phyloP scores from a whole-genome alignment of 2,329 filamentous ascomycete species.

The Corinectria fuckeliana region DNA sequence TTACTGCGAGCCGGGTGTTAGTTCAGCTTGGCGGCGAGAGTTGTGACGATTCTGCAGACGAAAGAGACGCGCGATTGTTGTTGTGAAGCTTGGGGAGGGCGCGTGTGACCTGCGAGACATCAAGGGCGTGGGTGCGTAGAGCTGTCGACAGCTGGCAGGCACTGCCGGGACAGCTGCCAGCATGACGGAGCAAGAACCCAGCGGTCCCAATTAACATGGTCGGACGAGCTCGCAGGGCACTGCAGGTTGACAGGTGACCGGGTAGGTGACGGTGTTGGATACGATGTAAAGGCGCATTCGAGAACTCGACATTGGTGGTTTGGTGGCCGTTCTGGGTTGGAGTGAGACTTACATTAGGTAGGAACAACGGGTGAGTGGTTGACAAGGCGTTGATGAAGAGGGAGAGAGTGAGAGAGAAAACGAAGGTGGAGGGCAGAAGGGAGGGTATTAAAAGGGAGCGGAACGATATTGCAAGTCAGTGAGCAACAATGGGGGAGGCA shows the following conservation, averaged over 20 bases:
- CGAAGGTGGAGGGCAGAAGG: conserved; percentile 7
- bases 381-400: conserved; percentile 20
- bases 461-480: conserved; percentile 5
- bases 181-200: not conserved
- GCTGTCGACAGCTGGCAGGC: not conserved
- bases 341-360: conserved; percentile 14
- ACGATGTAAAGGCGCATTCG: not conserved
- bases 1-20: conserved; percentile 31
- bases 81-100: not conserved
- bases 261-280: not conserved
- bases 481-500: conserved; percentile 16
- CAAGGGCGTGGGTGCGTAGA: not conserved
- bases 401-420: not conserved
- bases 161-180: not conserved
- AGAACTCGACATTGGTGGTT: not conserved
- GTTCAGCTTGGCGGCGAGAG: not conserved
- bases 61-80: not conserved
- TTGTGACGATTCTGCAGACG: not conserved
- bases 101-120: not conserved
- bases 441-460: conserved; percentile 18
- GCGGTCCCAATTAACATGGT: not conserved
- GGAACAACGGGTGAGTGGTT: conserved; percentile 21
- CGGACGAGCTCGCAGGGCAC: not conserved
- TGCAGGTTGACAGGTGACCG: not conserved
- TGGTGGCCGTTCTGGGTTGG: not conserved